A percentile compares a stretch with the other conserved stretches of the same genome.
These are phyloP conservation scores for Colletotrichum destructivum DNA, from an alignment of 2,329 filamentous ascomycete species.

Conservation along the genomic window DNA sequence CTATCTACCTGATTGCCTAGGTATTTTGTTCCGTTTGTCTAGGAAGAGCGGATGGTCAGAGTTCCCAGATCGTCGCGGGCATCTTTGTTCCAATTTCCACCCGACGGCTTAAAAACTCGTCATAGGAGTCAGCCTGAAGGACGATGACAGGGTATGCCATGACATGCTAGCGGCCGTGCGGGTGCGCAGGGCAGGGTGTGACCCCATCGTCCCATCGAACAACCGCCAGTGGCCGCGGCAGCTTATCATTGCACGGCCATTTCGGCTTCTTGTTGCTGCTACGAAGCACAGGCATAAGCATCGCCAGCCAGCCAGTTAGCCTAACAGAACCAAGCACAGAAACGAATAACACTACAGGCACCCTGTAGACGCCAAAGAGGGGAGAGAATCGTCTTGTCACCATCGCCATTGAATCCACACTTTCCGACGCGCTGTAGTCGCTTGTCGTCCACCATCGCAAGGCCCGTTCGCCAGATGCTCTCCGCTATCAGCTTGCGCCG, in stretches of 20 bases:
- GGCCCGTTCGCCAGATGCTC: constrained; percentile 13
- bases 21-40: no score
- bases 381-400: constrained; percentile 14
- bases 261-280: constrained; percentile 12
- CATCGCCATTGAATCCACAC: constrained; percentile 15
- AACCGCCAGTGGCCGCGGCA: constrained; percentile 13
- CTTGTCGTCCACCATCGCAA: constrained; percentile 14
- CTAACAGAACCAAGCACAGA: neutral
- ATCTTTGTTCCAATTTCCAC: constrained; percentile 7
- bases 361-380: neutral
- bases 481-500: neutral
- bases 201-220: constrained; percentile 11
- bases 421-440: constrained; percentile 31
- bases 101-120: neutral
- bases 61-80: constrained; percentile 32
- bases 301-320: no score
- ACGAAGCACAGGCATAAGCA: neutral
- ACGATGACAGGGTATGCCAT: neutral
- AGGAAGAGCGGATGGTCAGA: no score
- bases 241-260: constrained; percentile 33
- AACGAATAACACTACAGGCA: neutral
- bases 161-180: constrained; percentile 31
- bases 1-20: no score
- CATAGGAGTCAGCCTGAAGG: neutral
- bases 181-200: constrained; percentile 1